Evolutionary conservation across 805 yeast species (phyloP).

Genomic region (Zygosaccharomyces pseudorouxii): DNA sequence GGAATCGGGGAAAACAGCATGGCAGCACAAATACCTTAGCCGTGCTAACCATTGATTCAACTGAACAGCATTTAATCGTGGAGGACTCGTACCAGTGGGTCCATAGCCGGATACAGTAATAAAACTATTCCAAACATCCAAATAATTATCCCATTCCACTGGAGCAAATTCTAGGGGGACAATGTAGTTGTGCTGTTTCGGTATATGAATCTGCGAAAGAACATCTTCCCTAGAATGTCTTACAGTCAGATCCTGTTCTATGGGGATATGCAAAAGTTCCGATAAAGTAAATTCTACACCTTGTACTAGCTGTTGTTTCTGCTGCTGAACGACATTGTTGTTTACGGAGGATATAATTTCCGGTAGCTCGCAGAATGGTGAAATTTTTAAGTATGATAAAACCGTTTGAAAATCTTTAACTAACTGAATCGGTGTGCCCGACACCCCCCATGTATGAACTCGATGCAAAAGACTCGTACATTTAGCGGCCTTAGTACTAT

Average conservation of each 20-base stretch:
- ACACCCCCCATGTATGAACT: constrained; percentile 93
- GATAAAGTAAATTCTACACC: constrained; percentile 28
- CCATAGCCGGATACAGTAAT: constrained; percentile 50
- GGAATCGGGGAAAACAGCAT: constrained; percentile 46
- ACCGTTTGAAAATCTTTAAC: constrained; percentile 67
- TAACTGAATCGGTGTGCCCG: constrained; percentile 85
- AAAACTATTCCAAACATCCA: constrained; percentile 58
- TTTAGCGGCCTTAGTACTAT: constrained; percentile 69
- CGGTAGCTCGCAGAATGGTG: constrained; percentile 53
- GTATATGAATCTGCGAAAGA: constrained; percentile 66
- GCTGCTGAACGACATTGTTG: constrained; percentile 7
- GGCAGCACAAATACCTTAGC: constrained; percentile 78
- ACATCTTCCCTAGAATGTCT: constrained; percentile 88
- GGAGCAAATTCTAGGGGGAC: constrained; percentile 72
- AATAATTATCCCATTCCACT: constrained; percentile 81
- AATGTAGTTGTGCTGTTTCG: constrained; percentile 69
- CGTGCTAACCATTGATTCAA: constrained; percentile 66
- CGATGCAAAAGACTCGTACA: constrained; percentile 78
- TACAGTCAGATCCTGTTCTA: constrained; percentile 43
- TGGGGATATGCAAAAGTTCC: constrained; percentile 52
- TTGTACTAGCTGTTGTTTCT: constrained; percentile 17
- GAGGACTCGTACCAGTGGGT: constrained; percentile 44
- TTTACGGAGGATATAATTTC: constrained; percentile 16
- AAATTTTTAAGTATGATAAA: constrained; percentile 57
- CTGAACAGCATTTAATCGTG: constrained; percentile 47